phyloP scores from a whole-genome alignment of 257 asterid species.

The Thymus quinquecostatus region DNA sequence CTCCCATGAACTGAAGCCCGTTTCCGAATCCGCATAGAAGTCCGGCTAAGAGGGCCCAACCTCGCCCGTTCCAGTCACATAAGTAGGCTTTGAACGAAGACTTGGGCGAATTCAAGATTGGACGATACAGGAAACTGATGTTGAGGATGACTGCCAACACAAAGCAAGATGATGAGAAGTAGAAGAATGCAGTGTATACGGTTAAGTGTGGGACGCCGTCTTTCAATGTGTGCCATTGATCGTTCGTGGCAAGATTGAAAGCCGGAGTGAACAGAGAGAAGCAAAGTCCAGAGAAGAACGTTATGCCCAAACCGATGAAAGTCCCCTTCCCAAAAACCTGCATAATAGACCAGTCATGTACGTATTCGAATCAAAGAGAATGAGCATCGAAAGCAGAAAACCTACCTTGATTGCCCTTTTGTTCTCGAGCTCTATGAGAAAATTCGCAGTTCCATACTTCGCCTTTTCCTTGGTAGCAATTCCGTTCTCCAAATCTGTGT shows the following conservation, averaged over 20 bases:
- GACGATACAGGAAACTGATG: conserved; percentile 68
- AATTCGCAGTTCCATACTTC: conserved; percentile 78
- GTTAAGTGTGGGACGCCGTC: conserved; percentile 73
- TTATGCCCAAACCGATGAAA: conserved; percentile 68
- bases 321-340: conserved; percentile 90
- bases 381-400: conserved; percentile 12
- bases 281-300: conserved; percentile 90
- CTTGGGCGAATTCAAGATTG: conserved; percentile 68
- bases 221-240: conserved; percentile 76
- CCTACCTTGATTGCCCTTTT: conserved; percentile 82
- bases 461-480: conserved; percentile 49
- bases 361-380: neutral
- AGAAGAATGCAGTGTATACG: conserved; percentile 90
- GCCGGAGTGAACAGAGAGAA: conserved; percentile 93
- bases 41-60: conserved; percentile 94
- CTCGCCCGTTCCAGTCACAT: conserved; percentile 82
- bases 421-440: conserved; percentile 79
- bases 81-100: conserved; percentile 76
- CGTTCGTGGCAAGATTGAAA: conserved; percentile 88
- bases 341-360: neutral
- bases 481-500: conserved; percentile 58
- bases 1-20: conserved; percentile 99
- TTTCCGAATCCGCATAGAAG: conserved; percentile 91
- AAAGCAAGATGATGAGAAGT: conserved; percentile 83
- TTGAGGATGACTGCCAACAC: conserved; percentile 69